Evolutionary conservation across 139 green algal genomes (phyloP).

Genomic region (Mesotaenium endlicherianum): DNA sequence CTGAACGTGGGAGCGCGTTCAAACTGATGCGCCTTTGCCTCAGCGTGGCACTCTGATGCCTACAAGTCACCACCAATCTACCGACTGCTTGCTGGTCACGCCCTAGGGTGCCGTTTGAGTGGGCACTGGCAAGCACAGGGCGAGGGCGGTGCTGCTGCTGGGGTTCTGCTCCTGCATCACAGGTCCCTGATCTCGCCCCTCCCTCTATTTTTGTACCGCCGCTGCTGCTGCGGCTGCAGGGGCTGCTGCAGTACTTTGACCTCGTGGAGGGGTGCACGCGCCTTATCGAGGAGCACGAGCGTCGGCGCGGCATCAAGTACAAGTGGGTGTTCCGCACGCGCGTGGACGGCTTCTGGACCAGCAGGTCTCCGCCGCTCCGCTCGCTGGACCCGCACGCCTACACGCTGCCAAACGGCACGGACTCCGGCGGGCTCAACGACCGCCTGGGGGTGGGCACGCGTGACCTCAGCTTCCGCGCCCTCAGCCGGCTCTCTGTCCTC

Average conservation of each 20-base stretch:
- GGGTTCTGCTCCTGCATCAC: too few relatives aligned
- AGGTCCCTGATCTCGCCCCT: too few relatives aligned
- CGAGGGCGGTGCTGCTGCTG: too few relatives aligned
- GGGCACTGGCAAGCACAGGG: too few relatives aligned
- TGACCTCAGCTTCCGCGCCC: neutral
- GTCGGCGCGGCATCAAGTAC: conserved; percentile 3
- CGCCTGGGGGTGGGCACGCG: conserved; percentile 23
- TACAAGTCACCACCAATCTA: too few relatives aligned
- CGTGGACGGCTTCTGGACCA: conserved; percentile 42
- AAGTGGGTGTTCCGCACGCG: conserved; percentile 39
- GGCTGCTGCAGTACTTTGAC: conserved; percentile 43
- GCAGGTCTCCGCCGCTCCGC: neutral
- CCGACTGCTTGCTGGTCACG: too few relatives aligned
- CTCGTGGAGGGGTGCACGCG: conserved; percentile 28
- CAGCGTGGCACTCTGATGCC: too few relatives aligned
- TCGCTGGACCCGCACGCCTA: conserved; percentile 9
- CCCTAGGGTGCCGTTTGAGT: too few relatives aligned
- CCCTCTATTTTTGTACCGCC: too few relatives aligned
- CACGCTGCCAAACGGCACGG: conserved; percentile 8
- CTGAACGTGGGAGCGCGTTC: too few relatives aligned
- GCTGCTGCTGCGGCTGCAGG: too few relatives aligned
- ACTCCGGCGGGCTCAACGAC: conserved; percentile 39
- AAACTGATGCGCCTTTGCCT: too few relatives aligned
- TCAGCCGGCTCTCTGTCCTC: conserved; percentile 13
- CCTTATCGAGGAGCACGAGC: neutral